Percentiles rank a stretch among this genome's conserved stretches.
phyloP scores from a whole-genome alignment of 83 land plant species.

The Thuja plicata region DNA sequence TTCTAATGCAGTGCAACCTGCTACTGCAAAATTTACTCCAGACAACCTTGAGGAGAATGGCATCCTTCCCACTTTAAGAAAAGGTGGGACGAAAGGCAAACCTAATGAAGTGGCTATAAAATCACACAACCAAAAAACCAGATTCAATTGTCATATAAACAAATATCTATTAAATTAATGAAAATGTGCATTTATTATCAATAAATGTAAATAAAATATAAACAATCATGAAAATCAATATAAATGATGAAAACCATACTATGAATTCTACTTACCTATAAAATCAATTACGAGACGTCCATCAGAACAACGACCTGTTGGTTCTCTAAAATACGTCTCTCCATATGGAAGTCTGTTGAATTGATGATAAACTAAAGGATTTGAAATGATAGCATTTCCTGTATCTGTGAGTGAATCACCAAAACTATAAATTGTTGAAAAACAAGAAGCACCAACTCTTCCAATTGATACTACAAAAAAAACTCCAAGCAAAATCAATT shows the following conservation, averaged over 20 bases:
- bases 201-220: too few relatives aligned
- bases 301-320: slow-evolving; percentile 48
- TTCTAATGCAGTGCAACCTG: slow-evolving; percentile 46
- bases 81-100: slow-evolving; percentile 39
- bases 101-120: slow-evolving; percentile 35
- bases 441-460: background rate
- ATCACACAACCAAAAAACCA: too few relatives aligned
- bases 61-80: background rate
- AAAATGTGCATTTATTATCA: too few relatives aligned
- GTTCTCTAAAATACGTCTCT: slow-evolving; percentile 29
- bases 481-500: background rate
- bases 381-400: slow-evolving; percentile 19
- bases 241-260: too few relatives aligned
- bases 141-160: too few relatives aligned
- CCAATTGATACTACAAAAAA: background rate
- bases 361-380: background rate
- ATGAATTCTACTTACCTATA: slow-evolving; percentile 7
- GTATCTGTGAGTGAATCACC: slow-evolving; percentile 44
- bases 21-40: slow-evolving; percentile 54
- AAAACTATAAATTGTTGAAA: slow-evolving; percentile 37
- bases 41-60: background rate
- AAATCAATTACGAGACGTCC: slow-evolving; percentile 43
- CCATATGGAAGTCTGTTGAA: slow-evolving; percentile 31
- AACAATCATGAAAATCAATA: too few relatives aligned
- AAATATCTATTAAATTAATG: too few relatives aligned